Evolutionary conservation across 1,139 yeast genomes (phyloP), one percentile per base, ranked within the genome.

Genomic region (Kluyveromyces marxianus): DNA sequence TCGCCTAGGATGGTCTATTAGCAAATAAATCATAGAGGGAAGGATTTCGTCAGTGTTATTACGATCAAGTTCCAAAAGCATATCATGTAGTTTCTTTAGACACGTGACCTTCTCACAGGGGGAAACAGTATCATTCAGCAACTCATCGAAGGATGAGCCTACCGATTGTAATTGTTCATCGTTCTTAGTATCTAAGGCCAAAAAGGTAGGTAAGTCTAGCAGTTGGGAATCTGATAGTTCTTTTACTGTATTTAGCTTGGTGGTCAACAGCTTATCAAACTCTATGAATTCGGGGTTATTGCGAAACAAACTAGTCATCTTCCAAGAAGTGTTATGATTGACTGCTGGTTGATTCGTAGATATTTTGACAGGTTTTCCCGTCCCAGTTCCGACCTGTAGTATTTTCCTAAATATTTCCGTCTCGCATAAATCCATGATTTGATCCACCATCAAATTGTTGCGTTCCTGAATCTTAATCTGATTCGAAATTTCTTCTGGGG

Each of bases 1-100:
- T 30, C 69, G 59, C 28, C 72, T 71, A 40, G 66, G 67, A 37
- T 71, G 62, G 26, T 74, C 69, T 25, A 80, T 69, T 3, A 77
- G 62, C 40, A 75, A 68, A 47, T 66, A 74, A 6, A 81, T 76
- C 44, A 81, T 61, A 7, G 78, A 60, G 0, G 88, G 85, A 25
- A 81, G 61, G 45, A 78, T 70, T 37, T 72, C 69, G 59, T 81
- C 88, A 41, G 62, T 60, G 2, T 65, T 62, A 34, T 39, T 44
- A 25, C 47, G 38, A 25, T 45, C 37, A 6, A 45, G 41, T 50
- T 50, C 50, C 34, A 49, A 53, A 60, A 63, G 59, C 2, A 49
- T 46, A 14, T 58, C 57, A 47, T 63, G 66, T 21, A 63, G 44
- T 24, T 53, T 44, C 31, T 61, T 41, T 36, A 63, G 44, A 24